Evolutionary conservation across 1,284 basidiomycete genomes (phyloP), one percentile per base, ranked within the genome.

Genomic region (Cryptococcus wingfieldii): DNA sequence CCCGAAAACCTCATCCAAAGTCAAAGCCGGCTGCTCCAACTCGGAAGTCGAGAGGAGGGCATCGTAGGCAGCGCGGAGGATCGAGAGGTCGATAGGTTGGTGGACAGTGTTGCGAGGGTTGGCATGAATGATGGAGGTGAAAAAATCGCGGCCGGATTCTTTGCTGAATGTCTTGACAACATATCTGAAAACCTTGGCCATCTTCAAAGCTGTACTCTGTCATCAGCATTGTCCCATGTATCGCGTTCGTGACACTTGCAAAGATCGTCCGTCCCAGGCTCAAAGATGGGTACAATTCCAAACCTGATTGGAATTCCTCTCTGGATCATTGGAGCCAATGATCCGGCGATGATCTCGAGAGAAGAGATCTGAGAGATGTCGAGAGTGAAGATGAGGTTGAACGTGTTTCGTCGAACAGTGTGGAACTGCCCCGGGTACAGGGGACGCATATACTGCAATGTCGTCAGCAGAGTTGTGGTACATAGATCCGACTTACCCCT

Each of bases 301-400:
- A 90, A 90, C 37, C 88, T 80, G 61, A 92, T 82, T 0, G 91
- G 89, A 43, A 90, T 79, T 16, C 80, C 82, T 44, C 89, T 81
- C 38, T 83, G 77, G 50, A 96, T 84, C 69, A 92, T 84, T 50
- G 80, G 82, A 18, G 81, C 80, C 42, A 93, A 80, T 0, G 86
- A 77, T 1, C 80, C 81, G 2, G 80, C 79, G 46, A 95, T 77
- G 63, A 88, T 84, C 18, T 83, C 79, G 3, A 92, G 63, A 38
- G 81, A 83, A 5, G 78, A 75, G 0, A 80, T 77, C 44, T 83
- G 81, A 1, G 89, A 85, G 2, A 96, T 80, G 71, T 96, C 92
- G 18, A 93, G 77, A 1, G 85, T 82, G 8, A 93, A 78, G 45
- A 96, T 79, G 56, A 88, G 77, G 68, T 96, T 95, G 79, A 86